Percentiles rank a stretch among this genome's conserved stretches.
Conservation (phyloP, 2,329 filamentous ascomycete genomes). For the Chrysoporthe deuterocubensis region DNA sequence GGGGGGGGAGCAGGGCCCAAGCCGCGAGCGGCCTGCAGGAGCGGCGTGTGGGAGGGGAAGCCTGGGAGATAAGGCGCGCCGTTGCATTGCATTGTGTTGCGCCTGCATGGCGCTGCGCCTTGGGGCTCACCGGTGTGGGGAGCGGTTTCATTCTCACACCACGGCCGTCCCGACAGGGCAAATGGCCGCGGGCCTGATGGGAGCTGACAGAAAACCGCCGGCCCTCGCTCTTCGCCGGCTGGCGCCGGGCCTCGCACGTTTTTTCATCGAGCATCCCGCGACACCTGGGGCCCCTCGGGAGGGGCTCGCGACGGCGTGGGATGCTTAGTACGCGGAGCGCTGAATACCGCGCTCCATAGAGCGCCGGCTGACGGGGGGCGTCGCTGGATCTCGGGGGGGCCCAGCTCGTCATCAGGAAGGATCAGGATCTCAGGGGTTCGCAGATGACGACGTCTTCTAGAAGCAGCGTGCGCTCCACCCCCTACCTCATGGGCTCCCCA, state of each 20-base stretch:
- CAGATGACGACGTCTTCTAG: slow-evolving; percentile 18
- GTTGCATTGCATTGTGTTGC: slow-evolving; percentile 21
- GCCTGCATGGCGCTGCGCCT: slow-evolving; percentile 10
- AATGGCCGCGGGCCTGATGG: neutral
- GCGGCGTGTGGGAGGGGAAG: neutral
- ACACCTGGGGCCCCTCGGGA: too few relatives aligned
- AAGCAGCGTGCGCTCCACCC: slow-evolving; percentile 13
- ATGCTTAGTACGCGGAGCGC: neutral
- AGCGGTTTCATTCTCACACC: slow-evolving; percentile 25
- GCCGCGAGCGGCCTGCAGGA: neutral
- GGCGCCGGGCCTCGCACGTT: neutral
- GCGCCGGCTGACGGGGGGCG: neutral
- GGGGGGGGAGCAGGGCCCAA: too few relatives aligned
- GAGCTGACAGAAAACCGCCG: slow-evolving; percentile 2
- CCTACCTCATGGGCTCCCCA: neutral
- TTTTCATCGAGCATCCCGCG: neutral
- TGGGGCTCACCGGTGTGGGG: slow-evolving; percentile 28
- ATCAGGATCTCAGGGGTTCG: slow-evolving; percentile 18
- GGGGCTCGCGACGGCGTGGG: neutral
- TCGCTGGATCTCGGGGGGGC: neutral
- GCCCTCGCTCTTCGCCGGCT: neutral
- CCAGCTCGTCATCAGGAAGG: slow-evolving; percentile 6
- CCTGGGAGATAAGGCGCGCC: slow-evolving; percentile 21
- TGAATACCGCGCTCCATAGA: neutral
- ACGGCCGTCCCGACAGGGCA: neutral